Evolutionary conservation across 2,329 filamentous ascomycete species (phyloP).

Genomic region (Dactylellina parvicollis): DNA sequence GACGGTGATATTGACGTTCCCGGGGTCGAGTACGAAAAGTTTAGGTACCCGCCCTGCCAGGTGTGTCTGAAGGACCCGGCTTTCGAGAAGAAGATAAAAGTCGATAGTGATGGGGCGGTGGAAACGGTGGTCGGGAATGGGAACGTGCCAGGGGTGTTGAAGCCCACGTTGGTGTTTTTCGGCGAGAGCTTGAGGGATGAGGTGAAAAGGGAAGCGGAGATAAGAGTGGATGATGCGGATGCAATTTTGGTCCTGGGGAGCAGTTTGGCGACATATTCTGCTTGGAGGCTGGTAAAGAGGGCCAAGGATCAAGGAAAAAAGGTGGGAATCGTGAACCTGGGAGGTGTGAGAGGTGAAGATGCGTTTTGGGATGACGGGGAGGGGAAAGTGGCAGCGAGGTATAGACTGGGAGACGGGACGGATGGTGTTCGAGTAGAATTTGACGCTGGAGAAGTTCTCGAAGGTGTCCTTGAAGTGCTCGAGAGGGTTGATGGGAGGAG

Average conservation of each 20-base stretch:
- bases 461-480: constrained; percentile 13
- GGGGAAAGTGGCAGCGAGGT: constrained; percentile 47
- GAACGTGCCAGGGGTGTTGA: constrained; percentile 80
- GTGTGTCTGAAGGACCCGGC: constrained; percentile 74
- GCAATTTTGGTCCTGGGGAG: constrained; percentile 84
- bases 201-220: constrained; percentile 80
- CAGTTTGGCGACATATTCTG: constrained; percentile 92
- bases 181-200: constrained; percentile 80
- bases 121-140: constrained; percentile 55
- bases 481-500: constrained; percentile 10
- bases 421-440: constrained; percentile 56
- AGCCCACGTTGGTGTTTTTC: constrained; percentile 96
- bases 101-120: constrained; percentile 79
- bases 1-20: constrained; percentile 95
- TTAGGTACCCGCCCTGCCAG: constrained; percentile 90
- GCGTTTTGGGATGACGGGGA: constrained; percentile 68
- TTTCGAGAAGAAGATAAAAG: constrained; percentile 68
- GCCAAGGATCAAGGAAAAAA: constrained; percentile 85
- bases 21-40: constrained; percentile 85
- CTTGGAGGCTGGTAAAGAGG: constrained; percentile 85
- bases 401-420: constrained; percentile 56
- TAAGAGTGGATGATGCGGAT: constrained; percentile 78
- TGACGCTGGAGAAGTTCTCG: constrained; percentile 29
- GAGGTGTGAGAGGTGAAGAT: constrained; percentile 84
- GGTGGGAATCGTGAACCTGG: constrained; percentile 86